A percentile compares a stretch with the other conserved stretches of the same genome.
Evolutionary conservation across 768 basidiomycete species (phyloP).

Genomic region (Naganishia onofrii): DNA sequence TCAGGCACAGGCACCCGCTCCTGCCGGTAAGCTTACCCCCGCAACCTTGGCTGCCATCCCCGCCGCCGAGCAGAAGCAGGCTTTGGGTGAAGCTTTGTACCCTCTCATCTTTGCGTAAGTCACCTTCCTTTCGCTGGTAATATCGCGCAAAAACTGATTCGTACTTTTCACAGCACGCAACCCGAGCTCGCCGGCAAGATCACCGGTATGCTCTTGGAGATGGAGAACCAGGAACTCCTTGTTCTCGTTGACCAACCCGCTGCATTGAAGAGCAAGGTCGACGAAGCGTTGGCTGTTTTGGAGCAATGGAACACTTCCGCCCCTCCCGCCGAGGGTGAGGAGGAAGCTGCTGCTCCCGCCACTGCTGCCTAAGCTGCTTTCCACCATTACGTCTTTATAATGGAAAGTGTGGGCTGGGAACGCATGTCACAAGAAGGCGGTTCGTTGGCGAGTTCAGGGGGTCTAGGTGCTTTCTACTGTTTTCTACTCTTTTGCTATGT

Average conservation of each 20-base stretch:
- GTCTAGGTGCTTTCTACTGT: conserved; percentile 14
- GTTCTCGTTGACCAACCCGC: conserved; percentile 79
- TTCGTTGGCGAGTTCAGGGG: neutral
- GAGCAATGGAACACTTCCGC: conserved; percentile 67
- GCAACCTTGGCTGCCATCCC: conserved; percentile 62
- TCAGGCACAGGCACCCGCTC: conserved; percentile 39
- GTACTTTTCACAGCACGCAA: conserved; percentile 59
- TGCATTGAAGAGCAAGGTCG: conserved; percentile 82
- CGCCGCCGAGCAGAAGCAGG: conserved; percentile 92
- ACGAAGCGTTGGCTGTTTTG: conserved; percentile 83
- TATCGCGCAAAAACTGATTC: neutral
- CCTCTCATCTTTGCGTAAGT: conserved; percentile 80
- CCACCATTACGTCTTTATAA: conserved; percentile 22
- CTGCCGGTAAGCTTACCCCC: conserved; percentile 57
- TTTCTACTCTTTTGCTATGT: conserved; percentile 20
- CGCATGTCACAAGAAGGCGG: neutral
- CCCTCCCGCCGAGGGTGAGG: conserved; percentile 17
- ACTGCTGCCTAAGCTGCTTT: conserved; percentile 23
- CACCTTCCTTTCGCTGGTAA: neutral
- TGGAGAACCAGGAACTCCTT: conserved; percentile 92
- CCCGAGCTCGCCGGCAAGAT: conserved; percentile 97
- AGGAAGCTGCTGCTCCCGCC: conserved; percentile 26
- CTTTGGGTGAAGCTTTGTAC: conserved; percentile 95
- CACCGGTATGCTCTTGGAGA: conserved; percentile 97
- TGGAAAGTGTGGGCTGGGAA: conserved; percentile 13